phyloP scores from a whole-genome alignment of 345 rosid genomes.

The Arabis hirsuta region DNA sequence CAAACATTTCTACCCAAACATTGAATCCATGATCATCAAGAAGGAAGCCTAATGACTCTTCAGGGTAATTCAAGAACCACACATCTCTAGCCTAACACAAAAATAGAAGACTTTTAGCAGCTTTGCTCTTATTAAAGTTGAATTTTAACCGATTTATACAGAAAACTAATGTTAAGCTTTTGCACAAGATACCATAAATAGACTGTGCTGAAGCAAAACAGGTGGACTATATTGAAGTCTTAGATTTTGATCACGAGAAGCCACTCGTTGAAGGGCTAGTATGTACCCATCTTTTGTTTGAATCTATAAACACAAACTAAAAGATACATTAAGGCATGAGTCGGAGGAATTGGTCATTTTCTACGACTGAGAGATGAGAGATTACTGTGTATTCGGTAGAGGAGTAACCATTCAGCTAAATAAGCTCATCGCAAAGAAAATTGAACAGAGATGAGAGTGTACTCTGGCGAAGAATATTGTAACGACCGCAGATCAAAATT shows the following conservation, averaged over 20 bases:
- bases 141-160: background rate
- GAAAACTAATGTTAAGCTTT: too few species aligned
- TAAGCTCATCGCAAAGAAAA: constrained; percentile 65
- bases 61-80: constrained; percentile 74
- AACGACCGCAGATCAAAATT: too few species aligned
- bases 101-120: constrained; percentile 24
- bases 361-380: background rate
- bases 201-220: constrained; percentile 86
- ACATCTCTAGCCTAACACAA: constrained; percentile 78
- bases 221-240: constrained; percentile 55
- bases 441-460: constrained; percentile 39
- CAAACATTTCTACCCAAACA: constrained; percentile 95
- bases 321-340: background rate
- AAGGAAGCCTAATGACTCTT: constrained; percentile 77
- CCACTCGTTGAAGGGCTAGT: constrained; percentile 78
- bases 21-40: constrained; percentile 91
- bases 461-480: constrained; percentile 25
- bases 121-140: background rate
- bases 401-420: constrained; percentile 69
- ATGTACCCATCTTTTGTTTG: constrained; percentile 84
- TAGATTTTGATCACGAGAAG: constrained; percentile 48
- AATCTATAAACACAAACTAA: constrained; percentile 47
- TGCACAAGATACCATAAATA: constrained; percentile 78
- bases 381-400: constrained; percentile 79
- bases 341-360: background rate